Conservation (phyloP, 75 land plant genomes). For the Picea glauca region DNA sequence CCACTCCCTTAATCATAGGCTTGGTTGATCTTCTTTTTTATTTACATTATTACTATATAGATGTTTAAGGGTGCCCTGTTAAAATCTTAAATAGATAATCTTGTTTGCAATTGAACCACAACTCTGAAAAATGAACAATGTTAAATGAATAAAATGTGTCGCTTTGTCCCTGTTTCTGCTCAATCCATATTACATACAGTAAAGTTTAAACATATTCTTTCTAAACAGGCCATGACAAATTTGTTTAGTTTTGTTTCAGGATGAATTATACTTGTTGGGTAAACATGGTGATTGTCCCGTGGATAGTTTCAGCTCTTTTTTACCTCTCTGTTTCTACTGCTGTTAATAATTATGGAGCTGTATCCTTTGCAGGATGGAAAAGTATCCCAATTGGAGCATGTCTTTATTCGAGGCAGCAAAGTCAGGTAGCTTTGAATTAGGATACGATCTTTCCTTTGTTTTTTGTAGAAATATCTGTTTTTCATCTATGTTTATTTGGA, state of each 20-base stretch:
- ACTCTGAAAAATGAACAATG: too few relatives aligned
- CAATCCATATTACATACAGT: background rate
- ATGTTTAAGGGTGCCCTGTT: too few relatives aligned
- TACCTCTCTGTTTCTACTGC: background rate
- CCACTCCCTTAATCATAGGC: too few relatives aligned
- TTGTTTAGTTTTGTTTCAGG: background rate
- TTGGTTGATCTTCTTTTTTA: too few relatives aligned
- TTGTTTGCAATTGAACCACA: too few relatives aligned
- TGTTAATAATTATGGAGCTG: background rate
- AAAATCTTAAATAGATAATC: too few relatives aligned
- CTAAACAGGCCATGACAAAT: background rate
- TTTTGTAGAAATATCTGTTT: background rate
- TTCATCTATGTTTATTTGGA: background rate
- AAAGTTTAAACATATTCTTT: background rate
- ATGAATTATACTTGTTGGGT: background rate
- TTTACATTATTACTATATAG: too few relatives aligned
- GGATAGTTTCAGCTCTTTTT: background rate
- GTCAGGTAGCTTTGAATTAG: constrained; percentile 52
- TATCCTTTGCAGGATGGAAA: constrained; percentile 71
- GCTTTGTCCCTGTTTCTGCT: too few relatives aligned
- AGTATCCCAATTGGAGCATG: constrained; percentile 91
- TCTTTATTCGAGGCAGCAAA: constrained; percentile 89
- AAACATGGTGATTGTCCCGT: background rate
- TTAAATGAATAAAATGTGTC: too few relatives aligned
- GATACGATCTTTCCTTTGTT: background rate